Conservation (phyloP, 2,329 filamentous ascomycete species). For the Rhynchosporium secalis region DNA sequence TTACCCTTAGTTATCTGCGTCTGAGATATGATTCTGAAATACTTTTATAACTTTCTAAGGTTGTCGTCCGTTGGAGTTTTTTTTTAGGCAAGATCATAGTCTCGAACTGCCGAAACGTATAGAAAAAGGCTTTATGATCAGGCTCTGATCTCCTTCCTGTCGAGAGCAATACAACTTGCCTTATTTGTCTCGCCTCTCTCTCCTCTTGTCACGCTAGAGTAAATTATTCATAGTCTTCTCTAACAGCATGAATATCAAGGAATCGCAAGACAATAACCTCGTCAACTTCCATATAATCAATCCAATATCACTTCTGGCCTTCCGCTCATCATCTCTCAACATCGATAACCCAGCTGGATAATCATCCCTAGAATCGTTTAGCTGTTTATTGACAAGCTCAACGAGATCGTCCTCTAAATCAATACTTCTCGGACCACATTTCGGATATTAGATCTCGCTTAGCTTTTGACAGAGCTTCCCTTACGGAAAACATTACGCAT, state of each 20-base stretch:
- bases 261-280: slow-evolving; percentile 18
- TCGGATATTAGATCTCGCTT: slow-evolving; percentile 11
- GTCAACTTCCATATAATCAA: slow-evolving; percentile 16
- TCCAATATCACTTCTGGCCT: slow-evolving; percentile 17
- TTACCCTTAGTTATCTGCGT: too few relatives aligned
- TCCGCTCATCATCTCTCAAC: slow-evolving; percentile 13
- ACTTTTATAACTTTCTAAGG: too few relatives aligned
- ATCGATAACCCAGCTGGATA: slow-evolving; percentile 13
- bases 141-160: too few relatives aligned
- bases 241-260: slow-evolving; percentile 14
- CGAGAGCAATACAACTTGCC: too few relatives aligned
- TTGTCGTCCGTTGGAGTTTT: too few relatives aligned
- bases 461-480: slow-evolving; percentile 14
- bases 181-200: too few relatives aligned
- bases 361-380: slow-evolving; percentile 5
- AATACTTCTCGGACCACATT: slow-evolving; percentile 12
- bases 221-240: neutral
- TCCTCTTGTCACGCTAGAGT: too few relatives aligned
- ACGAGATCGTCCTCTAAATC: slow-evolving; percentile 12
- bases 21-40: too few relatives aligned
- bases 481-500: slow-evolving; percentile 12
- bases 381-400: slow-evolving; percentile 17
- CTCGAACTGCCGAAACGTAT: too few relatives aligned
- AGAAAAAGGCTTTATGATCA: too few relatives aligned
- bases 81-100: too few relatives aligned